A percentile compares a stretch with the other conserved stretches of the same genome.
phyloP scores from a whole-genome alignment of 73 alveolate genomes.

The Paramecium pentaurelia region DNA sequence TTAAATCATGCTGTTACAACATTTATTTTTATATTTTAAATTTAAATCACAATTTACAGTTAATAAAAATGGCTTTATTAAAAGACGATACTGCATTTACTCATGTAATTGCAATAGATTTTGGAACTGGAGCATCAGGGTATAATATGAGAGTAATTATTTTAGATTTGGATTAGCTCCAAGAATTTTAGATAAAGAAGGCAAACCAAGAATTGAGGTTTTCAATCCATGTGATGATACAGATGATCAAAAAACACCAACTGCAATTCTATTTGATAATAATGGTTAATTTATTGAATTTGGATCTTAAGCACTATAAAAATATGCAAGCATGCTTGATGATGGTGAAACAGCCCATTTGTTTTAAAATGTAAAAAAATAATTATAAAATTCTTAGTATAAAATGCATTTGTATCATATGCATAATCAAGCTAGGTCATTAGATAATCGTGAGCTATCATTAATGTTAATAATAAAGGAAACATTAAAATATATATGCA shows the following conservation, averaged over 20 bases:
- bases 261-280: constrained; percentile 94
- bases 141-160: constrained; percentile 28
- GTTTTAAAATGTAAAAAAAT: constrained; percentile 77
- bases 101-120: constrained; percentile 97
- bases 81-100: constrained; percentile 96
- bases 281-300: constrained; percentile 90
- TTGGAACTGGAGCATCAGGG: constrained; percentile 99
- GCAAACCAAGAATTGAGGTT: constrained; percentile 95
- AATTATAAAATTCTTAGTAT: constrained; percentile 60
- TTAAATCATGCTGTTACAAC: not conserved
- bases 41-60: constrained; percentile 25
- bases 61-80: constrained; percentile 81
- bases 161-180: constrained; percentile 88
- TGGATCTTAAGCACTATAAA: constrained; percentile 90
- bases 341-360: constrained; percentile 97
- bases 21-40: constrained; percentile 12
- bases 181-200: constrained; percentile 84
- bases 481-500: constrained; percentile 88
- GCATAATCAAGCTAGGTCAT: constrained; percentile 85
- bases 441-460: constrained; percentile 96
- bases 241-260: constrained; percentile 97
- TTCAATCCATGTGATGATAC: constrained; percentile 97
- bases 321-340: constrained; percentile 96
- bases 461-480: constrained; percentile 91
- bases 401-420: constrained; percentile 95